phyloP scores from a whole-genome alignment of 106 monocot genomes.

The Xerophyta viscosa region DNA sequence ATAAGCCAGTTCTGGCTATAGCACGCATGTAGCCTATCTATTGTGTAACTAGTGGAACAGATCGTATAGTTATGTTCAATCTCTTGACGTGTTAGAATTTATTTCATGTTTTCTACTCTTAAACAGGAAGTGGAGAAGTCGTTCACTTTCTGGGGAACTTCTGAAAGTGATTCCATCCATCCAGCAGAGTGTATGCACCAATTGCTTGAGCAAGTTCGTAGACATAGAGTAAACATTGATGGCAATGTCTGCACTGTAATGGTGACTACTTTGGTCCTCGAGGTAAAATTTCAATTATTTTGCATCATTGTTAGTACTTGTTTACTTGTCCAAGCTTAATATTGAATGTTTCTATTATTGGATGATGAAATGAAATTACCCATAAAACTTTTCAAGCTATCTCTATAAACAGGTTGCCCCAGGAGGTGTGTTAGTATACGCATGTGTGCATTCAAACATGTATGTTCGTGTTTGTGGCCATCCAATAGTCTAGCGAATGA shows the following conservation, averaged over 20 bases:
- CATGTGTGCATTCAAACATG: too few species aligned
- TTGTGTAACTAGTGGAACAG: too few species aligned
- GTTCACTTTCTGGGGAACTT: constrained; percentile 49
- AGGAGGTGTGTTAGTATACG: too few species aligned
- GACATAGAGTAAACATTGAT: constrained; percentile 62
- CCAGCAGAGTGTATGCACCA: constrained; percentile 75
- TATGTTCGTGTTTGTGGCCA: too few species aligned
- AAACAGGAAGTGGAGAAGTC: constrained; percentile 47
- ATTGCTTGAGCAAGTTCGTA: constrained; percentile 49
- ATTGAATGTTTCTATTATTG: background rate
- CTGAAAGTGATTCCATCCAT: constrained; percentile 47
- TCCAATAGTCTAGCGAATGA: too few species aligned
- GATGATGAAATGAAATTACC: too few species aligned
- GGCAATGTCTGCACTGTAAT: constrained; percentile 70
- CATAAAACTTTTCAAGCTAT: too few species aligned
- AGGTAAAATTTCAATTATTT: constrained; percentile 20
- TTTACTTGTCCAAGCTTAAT: background rate
- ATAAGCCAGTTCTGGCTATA: too few species aligned
- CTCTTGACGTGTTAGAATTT: background rate
- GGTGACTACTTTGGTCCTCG: constrained; percentile 63
- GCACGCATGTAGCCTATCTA: too few species aligned
- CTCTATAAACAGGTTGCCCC: too few species aligned
- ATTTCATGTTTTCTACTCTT: background rate
- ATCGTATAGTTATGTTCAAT: too few species aligned
- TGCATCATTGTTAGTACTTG: background rate